Evolutionary conservation across 1,139 yeast genomes (phyloP).

Genomic region (Yamadazyma blattariae): DNA sequence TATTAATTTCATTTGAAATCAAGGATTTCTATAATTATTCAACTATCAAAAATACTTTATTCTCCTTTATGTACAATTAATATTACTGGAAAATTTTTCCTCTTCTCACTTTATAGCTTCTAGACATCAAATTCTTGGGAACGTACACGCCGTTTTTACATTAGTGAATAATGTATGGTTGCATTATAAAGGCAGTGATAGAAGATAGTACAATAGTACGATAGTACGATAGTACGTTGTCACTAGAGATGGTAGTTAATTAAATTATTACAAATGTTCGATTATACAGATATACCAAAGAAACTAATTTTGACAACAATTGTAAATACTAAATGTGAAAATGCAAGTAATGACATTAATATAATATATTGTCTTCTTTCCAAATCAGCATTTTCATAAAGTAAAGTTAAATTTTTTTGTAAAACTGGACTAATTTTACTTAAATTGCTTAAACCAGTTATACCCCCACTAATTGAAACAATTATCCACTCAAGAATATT

Average conservation of each 20-base stretch:
- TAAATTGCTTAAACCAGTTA: slow-evolving; percentile 49
- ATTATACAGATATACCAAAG: slow-evolving; percentile 32
- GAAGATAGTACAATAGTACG: no score
- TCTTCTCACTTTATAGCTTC: slow-evolving; percentile 2
- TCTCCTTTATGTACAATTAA: not conserved
- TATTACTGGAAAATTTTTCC: slow-evolving; percentile 1
- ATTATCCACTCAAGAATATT: slow-evolving; percentile 46
- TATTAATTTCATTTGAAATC: no score
- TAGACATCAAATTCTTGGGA: no score
- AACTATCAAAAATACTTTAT: slow-evolving; percentile 1
- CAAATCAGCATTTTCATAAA: slow-evolving; percentile 25
- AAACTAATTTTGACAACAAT: slow-evolving; percentile 48
- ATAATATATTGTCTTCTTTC: slow-evolving; percentile 17
- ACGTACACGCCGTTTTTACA: no score
- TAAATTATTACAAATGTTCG: no score
- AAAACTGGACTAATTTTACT: slow-evolving; percentile 44
- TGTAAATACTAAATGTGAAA: slow-evolving; percentile 43
- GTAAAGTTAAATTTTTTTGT: slow-evolving; percentile 28
- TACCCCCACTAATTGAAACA: slow-evolving; percentile 41
- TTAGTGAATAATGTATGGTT: no score
- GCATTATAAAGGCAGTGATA: no score
- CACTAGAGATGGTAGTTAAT: no score
- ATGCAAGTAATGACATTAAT: slow-evolving; percentile 26
- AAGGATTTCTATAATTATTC: slow-evolving; percentile 1
- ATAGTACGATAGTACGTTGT: no score